Evolutionary conservation across 1,139 yeast species (phyloP).

Genomic region (Diutina rugosa): DNA sequence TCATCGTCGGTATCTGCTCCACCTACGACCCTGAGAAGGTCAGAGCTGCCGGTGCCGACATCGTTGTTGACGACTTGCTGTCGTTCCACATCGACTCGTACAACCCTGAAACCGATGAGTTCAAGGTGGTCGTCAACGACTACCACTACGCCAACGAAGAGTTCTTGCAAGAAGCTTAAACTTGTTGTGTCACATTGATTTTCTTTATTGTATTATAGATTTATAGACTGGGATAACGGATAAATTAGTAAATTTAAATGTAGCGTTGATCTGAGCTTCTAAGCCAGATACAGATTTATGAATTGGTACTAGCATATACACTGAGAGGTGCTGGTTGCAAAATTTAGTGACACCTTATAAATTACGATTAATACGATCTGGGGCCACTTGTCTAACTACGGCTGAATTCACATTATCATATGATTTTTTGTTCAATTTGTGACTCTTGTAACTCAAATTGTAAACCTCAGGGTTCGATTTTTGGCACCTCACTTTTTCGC

Average conservation of each 20-base stretch:
- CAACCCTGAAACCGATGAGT: constrained; percentile 32
- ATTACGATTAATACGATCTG: too few relatives aligned
- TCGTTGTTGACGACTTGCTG: constrained; percentile 62
- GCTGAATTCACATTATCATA: too few relatives aligned
- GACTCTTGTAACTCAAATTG: background rate
- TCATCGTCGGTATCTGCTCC: constrained; percentile 72
- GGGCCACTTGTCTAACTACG: too few relatives aligned
- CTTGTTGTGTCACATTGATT: background rate
- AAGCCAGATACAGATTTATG: too few relatives aligned
- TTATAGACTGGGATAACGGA: background rate
- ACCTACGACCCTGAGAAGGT: constrained; percentile 61
- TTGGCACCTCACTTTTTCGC: background rate
- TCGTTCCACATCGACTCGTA: constrained; percentile 30
- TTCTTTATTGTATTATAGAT: background rate
- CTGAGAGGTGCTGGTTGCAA: too few relatives aligned
- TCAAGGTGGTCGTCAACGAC: constrained; percentile 29
- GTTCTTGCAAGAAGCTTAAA: constrained; percentile 18
- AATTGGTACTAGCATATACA: too few relatives aligned
- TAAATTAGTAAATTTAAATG: background rate
- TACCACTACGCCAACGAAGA: constrained; percentile 36
- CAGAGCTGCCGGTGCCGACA: constrained; percentile 66
- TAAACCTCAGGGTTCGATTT: background rate
- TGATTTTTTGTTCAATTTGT: too few relatives aligned
- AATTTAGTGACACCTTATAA: too few relatives aligned
- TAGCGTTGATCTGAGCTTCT: background rate